Conservation (phyloP, 169 alveolate species). For the Toxoplasma gondii region DNA sequence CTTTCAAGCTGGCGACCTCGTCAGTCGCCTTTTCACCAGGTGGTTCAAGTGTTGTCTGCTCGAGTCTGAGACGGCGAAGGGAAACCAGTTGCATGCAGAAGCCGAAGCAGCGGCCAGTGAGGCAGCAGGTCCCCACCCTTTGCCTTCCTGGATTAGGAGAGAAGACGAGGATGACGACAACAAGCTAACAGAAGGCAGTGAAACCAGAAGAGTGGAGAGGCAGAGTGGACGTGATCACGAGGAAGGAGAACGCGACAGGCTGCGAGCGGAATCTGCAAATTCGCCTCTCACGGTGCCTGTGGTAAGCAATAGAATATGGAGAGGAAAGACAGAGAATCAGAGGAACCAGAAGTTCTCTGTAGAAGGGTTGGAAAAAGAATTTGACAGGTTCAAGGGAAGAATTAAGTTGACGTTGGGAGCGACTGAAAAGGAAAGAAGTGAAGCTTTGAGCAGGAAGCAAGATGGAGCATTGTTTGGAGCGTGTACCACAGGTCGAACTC, state of each 20-base stretch:
- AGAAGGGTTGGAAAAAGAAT: no score
- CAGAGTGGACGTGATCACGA: background rate
- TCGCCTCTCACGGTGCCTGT: conserved; percentile 1
- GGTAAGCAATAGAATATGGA: background rate
- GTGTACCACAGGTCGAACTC: no score
- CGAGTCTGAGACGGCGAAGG: background rate
- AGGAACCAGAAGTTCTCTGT: no score
- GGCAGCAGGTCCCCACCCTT: background rate
- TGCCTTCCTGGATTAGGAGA: background rate
- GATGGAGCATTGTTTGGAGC: no score
- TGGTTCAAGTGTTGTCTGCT: background rate
- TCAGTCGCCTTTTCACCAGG: background rate
- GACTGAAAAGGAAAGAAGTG: no score
- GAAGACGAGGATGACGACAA: background rate
- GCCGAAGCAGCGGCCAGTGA: background rate
- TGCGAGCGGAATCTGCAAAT: background rate
- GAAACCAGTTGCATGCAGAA: background rate
- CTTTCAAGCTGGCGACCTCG: conserved; percentile 13
- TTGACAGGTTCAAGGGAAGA: no score
- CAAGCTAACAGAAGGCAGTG: background rate
- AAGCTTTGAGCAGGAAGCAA: no score
- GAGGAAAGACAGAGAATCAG: no score
- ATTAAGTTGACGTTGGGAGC: no score
- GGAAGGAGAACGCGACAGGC: background rate
- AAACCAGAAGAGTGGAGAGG: background rate